phyloP scores from a whole-genome alignment of 768 basidiomycete genomes.

The Suillus tomentosus region DNA sequence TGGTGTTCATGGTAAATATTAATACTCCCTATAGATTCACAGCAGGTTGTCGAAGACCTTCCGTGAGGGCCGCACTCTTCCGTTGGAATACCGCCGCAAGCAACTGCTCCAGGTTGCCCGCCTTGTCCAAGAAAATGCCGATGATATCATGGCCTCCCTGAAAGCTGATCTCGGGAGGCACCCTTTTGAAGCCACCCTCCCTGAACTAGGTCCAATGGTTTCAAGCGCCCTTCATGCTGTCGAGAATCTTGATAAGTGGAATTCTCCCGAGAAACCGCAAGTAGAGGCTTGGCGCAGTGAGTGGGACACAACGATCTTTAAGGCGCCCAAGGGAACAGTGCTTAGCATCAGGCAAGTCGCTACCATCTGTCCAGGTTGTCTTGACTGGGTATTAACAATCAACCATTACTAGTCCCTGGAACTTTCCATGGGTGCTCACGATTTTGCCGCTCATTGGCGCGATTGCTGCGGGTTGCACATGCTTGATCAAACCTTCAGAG shows the following conservation, averaged over 20 bases:
- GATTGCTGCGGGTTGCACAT: constrained; percentile 65
- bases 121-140: constrained; percentile 59
- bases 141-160: constrained; percentile 45
- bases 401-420: constrained; percentile 51
- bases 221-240: constrained; percentile 42
- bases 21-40: constrained; percentile 23
- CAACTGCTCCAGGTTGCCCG: constrained; percentile 62
- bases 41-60: constrained; percentile 44
- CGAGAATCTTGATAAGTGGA: constrained; percentile 57
- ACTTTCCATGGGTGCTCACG: constrained; percentile 56
- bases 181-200: constrained; percentile 18
- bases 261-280: constrained; percentile 39
- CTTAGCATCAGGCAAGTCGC: constrained; percentile 52
- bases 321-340: constrained; percentile 58
- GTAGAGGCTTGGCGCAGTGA: constrained; percentile 42
- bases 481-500: constrained; percentile 64
- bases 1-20: neutral
- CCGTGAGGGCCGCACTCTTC: constrained; percentile 42
- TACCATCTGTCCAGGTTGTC: neutral
- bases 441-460: constrained; percentile 62
- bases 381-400: neutral
- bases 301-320: constrained; percentile 52
- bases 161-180: constrained; percentile 33
- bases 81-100: constrained; percentile 54
- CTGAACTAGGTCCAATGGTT: constrained; percentile 34